A percentile compares a stretch with the other conserved stretches of the same genome.
Conservation (phyloP, 2,329 filamentous ascomycete genomes). For the Xylariaceae sp. region DNA sequence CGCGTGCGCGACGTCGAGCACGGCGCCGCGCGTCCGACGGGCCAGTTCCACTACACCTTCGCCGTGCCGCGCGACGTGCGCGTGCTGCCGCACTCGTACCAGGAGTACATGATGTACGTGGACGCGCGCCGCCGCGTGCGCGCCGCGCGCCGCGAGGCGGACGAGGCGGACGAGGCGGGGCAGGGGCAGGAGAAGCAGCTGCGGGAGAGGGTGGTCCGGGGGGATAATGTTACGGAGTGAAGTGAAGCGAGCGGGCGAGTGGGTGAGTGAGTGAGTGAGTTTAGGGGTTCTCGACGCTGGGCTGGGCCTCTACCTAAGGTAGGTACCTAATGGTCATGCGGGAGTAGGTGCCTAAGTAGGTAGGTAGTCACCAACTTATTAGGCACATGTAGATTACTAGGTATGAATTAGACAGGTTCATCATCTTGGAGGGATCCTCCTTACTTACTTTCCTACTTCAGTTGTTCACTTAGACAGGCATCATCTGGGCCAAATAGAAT, state of each 20-base stretch:
- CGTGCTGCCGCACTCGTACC: constrained; percentile 31
- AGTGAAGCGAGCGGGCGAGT: neutral
- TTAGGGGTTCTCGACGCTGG: too few species aligned
- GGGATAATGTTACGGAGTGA: constrained; percentile 3
- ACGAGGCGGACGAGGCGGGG: constrained; percentile 1
- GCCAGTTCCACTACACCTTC: constrained; percentile 67
- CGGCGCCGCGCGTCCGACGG: constrained; percentile 54
- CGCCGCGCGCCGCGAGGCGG: constrained; percentile 23
- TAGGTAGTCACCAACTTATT: too few species aligned
- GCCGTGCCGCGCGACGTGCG: constrained; percentile 29
- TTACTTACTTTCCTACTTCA: too few species aligned
- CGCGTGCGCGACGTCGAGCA: constrained; percentile 64
- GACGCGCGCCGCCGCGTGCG: constrained; percentile 33
- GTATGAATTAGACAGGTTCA: too few species aligned
- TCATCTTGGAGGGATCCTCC: too few species aligned
- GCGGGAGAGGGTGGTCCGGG: neutral
- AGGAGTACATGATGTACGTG: constrained; percentile 36
- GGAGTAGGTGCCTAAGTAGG: too few species aligned
- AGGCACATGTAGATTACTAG: too few species aligned
- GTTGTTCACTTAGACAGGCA: too few species aligned
- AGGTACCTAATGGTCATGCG: too few species aligned
- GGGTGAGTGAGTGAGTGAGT: too few species aligned
- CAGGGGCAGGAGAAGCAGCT: neutral
- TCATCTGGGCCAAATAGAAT: too few species aligned
- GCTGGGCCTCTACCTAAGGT: too few species aligned